These are phyloP conservation scores for Cyberlindnera mississippiensis DNA, from an alignment of 805 yeast species.

Conservation along the genomic window DNA sequence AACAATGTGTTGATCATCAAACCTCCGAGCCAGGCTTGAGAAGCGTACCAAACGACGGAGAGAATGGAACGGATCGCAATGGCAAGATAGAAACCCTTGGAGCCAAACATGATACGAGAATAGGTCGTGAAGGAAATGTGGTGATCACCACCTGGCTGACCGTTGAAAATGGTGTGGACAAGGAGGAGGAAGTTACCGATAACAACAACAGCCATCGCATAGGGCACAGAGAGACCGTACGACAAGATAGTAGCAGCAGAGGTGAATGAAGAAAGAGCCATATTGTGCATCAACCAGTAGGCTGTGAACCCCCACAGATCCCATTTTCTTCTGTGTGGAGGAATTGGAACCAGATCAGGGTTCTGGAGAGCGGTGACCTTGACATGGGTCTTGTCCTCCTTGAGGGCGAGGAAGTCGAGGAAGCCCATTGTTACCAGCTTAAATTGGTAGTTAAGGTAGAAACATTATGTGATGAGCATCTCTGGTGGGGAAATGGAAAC, in stretches of 20 bases:
- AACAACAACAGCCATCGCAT: slow-evolving; percentile 39
- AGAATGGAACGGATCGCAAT: slow-evolving; percentile 39
- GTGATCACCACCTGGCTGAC: slow-evolving; percentile 46
- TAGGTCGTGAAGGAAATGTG: slow-evolving; percentile 46
- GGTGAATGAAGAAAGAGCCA: slow-evolving; percentile 44
- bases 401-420: slow-evolving; percentile 2
- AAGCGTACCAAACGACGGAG: slow-evolving; percentile 14
- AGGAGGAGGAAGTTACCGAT: slow-evolving; percentile 45
- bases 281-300: slow-evolving; percentile 43
- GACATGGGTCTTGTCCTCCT: slow-evolving; percentile 9
- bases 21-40: slow-evolving; percentile 13
- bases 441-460: too few relatives aligned
- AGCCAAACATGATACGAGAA: slow-evolving; percentile 45
- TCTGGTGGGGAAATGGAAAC: too few relatives aligned
- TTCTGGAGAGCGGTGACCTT: slow-evolving; percentile 7
- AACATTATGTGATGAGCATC: too few relatives aligned
- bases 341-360: slow-evolving; percentile 15
- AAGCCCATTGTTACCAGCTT: background rate
- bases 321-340: slow-evolving; percentile 32
- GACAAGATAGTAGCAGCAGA: slow-evolving; percentile 43
- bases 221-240: slow-evolving; percentile 42
- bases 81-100: slow-evolving; percentile 40
- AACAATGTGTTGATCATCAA: slow-evolving; percentile 7
- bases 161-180: slow-evolving; percentile 41
- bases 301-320: slow-evolving; percentile 38